These are phyloP conservation scores for Porphyrellus sp. DNA, from an alignment of 1,284 basidiomycete species.

Conservation along the genomic window DNA sequence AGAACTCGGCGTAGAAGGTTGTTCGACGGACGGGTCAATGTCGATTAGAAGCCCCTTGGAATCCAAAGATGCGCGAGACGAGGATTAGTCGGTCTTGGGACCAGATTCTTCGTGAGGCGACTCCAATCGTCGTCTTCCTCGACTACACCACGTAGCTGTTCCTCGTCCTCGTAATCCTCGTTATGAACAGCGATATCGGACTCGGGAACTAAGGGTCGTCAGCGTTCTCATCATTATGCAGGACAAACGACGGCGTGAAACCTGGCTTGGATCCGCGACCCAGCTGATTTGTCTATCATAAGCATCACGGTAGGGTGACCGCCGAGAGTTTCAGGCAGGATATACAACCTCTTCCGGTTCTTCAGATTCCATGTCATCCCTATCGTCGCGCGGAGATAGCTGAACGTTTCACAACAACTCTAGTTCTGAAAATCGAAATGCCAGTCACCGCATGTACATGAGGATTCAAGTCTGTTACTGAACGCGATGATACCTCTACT, in stretches of 20 bases:
- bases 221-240: constrained; percentile 4
- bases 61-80: constrained; percentile 50
- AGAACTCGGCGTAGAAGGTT: constrained; percentile 42
- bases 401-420: too few species aligned
- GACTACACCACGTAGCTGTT: constrained; percentile 32
- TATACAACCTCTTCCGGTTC: constrained; percentile 52
- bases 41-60: constrained; percentile 58
- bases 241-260: constrained; percentile 6
- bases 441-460: too few species aligned
- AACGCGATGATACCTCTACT: too few species aligned
- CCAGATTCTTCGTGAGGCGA: constrained; percentile 38
- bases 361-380: constrained; percentile 37
- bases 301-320: constrained; percentile 45
- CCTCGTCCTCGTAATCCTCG: constrained; percentile 50
- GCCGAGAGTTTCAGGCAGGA: constrained; percentile 47
- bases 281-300: constrained; percentile 71
- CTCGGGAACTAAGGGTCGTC: constrained; percentile 42
- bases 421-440: too few species aligned
- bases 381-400: constrained; percentile 51
- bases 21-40: constrained; percentile 54
- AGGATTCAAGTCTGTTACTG: too few species aligned
- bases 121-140: constrained; percentile 42
- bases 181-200: constrained; percentile 61
- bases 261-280: constrained; percentile 66
- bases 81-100: constrained; percentile 43